Base-by-base conservation (phyloP, 345 rosid genomes). In the Brassica cretica region DNA sequence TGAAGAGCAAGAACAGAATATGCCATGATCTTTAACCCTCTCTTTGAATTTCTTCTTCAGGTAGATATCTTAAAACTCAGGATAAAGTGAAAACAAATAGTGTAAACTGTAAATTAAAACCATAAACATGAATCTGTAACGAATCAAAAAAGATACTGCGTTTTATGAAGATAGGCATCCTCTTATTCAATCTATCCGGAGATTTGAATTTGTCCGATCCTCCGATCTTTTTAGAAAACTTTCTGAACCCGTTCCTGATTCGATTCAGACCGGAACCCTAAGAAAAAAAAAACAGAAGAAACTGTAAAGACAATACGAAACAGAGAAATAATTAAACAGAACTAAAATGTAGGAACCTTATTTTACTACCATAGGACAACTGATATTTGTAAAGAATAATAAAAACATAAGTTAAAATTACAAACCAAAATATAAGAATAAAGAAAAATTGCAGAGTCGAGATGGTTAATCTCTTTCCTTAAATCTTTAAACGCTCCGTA, bases 21-120 rank as follows among this genome's bases (percentile, higher is more conserved):
- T 93, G 64, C 99, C 99, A 81, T 95, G 94, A 81, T 93, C 98
- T 41, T 92, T 91, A 56, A 88, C 87, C 49, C 84, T 90, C 82
- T 84, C 87, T 59, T 86, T 95, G 18, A 86, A 66, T 88, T 61
- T 88, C 89, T 91, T 91, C 0, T 85, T 76, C 61, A 88, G 81
- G 85, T 95, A 95, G 78, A 91, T 84, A 77, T 93, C 99, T 93
- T 69, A 29, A 73, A 82, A 62, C 70, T 41, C 19, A 66, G 2
- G 80, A 76, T 80, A 85, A 84, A 6, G 56, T 4, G 60, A 65
- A 79, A 83, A 80, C 84, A 59, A 58, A 14, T 46, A 66, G 6
- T 49, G 5, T 1, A 29, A 27, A n/a, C 0, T 2, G 18, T 37
- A 16, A 3, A 44, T 1, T 9, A 12, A 11, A 76, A 37, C 49